Evolutionary conservation across 2,329 filamentous ascomycete genomes (phyloP).

Genomic region (Pseudogymnoascus sp.): DNA sequence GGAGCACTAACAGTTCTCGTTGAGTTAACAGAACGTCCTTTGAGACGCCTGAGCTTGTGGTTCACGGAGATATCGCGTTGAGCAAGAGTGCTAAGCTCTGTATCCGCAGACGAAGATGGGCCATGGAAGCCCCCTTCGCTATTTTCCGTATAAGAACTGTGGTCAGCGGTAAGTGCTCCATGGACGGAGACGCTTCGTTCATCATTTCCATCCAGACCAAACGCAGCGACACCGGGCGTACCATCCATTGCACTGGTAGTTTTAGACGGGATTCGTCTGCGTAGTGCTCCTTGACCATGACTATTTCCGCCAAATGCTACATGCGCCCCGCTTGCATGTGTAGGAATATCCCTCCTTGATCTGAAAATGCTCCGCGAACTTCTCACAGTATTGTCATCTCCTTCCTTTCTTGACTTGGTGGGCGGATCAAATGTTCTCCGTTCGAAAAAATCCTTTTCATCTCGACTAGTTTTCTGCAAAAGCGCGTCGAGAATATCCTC

Average conservation of each 20-base stretch:
- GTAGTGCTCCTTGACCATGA: conserved; percentile 13
- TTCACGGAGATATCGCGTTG: conserved; percentile 4
- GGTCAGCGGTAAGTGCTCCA: background rate
- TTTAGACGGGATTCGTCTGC: conserved; percentile 19
- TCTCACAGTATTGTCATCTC: conserved; percentile 13
- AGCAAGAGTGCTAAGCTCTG: background rate
- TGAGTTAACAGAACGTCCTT: background rate
- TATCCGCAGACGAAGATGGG: conserved; percentile 1
- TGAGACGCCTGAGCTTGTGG: background rate
- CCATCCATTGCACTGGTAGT: background rate
- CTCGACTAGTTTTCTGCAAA: conserved; percentile 22
- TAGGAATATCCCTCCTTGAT: background rate
- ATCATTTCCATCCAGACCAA: conserved; percentile 20
- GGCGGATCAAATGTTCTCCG: conserved; percentile 12
- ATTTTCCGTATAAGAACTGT: conserved; percentile 23
- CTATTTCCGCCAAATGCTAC: background rate
- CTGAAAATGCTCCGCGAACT: background rate
- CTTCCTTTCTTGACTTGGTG: conserved; percentile 19
- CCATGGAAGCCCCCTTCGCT: conserved; percentile 23
- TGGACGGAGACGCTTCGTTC: conserved; percentile 12
- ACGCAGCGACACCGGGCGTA: background rate
- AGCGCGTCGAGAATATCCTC: conserved; percentile 25
- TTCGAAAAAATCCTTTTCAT: conserved; percentile 24
- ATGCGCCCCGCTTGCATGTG: background rate
- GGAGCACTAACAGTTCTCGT: background rate